These are phyloP conservation scores for Tricholoma flavovirens DNA, from an alignment of 768 basidiomycete genomes.

Conservation along the genomic window DNA sequence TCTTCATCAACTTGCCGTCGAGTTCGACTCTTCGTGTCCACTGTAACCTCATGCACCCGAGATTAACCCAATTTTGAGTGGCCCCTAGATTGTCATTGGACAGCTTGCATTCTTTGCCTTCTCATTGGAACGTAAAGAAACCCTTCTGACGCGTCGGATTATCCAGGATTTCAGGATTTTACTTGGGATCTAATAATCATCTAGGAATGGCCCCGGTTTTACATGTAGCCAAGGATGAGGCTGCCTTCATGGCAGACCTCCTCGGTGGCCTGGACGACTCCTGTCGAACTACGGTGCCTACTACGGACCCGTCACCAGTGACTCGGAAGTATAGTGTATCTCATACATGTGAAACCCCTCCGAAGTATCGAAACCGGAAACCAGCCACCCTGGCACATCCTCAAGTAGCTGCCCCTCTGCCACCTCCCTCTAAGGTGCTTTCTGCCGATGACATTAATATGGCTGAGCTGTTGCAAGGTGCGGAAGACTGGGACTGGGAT, in stretches of 20 bases:
- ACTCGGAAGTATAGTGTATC: constrained; percentile 9
- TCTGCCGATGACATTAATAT: constrained; percentile 38
- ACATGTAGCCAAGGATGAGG: constrained; percentile 42
- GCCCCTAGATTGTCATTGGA: background rate
- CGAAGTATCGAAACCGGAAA: constrained; percentile 8
- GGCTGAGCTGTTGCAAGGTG: constrained; percentile 50
- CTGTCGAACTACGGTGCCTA: constrained; percentile 37
- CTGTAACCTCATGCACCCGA: background rate
- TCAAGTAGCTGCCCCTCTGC: constrained; percentile 6
- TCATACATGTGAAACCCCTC: constrained; percentile 10
- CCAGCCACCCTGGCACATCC: constrained; percentile 2
- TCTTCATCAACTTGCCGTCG: background rate
- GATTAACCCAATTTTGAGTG: background rate
- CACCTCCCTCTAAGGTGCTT: constrained; percentile 19
- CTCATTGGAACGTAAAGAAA: background rate
- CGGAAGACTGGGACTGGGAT: constrained; percentile 67
- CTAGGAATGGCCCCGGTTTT: constrained; percentile 28
- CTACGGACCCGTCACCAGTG: constrained; percentile 29
- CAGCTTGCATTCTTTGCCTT: background rate
- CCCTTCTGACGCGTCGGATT: background rate
- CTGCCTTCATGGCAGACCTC: constrained; percentile 45
- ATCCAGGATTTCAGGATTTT: background rate
- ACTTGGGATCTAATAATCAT: background rate
- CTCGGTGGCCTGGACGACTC: constrained; percentile 41
- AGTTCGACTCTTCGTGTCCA: background rate